Percentiles rank a stretch among this genome's conserved stretches.
Conservation (phyloP, 1,284 basidiomycete species). For the Cutaneotrichosporon sp. region DNA sequence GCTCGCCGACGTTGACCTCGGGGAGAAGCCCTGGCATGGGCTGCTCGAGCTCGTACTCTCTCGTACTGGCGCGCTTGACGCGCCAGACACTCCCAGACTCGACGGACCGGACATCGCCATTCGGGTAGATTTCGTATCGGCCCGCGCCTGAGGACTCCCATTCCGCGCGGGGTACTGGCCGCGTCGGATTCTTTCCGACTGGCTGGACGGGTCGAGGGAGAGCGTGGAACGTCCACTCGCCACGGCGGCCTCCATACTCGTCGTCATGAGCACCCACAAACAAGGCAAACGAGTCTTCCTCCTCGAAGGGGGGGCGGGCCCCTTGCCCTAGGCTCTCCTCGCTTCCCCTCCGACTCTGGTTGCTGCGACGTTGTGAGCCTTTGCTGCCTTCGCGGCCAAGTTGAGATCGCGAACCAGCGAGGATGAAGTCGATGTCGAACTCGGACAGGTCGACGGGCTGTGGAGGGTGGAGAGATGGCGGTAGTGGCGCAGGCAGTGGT, state of each 20-base stretch:
- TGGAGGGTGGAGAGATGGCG: conserved; percentile 51
- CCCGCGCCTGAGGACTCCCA: conserved; percentile 51
- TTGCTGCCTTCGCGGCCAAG: conserved; percentile 30
- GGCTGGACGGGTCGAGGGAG: conserved; percentile 21
- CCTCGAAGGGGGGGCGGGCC: conserved; percentile 32
- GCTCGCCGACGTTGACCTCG: background rate
- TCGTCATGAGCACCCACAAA: conserved; percentile 55
- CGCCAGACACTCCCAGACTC: conserved; percentile 43
- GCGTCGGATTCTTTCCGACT: conserved; percentile 21
- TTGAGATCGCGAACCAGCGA: conserved; percentile 48
- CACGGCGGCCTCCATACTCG: conserved; percentile 54
- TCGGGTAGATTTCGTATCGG: conserved; percentile 41
- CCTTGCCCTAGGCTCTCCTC: background rate
- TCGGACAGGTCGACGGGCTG: conserved; percentile 53
- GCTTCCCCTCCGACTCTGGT: conserved; percentile 15
- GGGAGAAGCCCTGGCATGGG: conserved; percentile 12
- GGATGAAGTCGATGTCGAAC: conserved; percentile 56
- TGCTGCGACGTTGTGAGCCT: conserved; percentile 8
- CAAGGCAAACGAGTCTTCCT: conserved; percentile 54
- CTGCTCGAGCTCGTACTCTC: conserved; percentile 50
- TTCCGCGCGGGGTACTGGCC: conserved; percentile 32
- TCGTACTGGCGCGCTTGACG: conserved; percentile 30
- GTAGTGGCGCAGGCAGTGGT: conserved; percentile 51
- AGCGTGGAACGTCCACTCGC: conserved; percentile 53
- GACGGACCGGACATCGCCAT: conserved; percentile 44